phyloP scores from a whole-genome alignment of 345 rosid genomes.

The Boechera retrofracta region DNA sequence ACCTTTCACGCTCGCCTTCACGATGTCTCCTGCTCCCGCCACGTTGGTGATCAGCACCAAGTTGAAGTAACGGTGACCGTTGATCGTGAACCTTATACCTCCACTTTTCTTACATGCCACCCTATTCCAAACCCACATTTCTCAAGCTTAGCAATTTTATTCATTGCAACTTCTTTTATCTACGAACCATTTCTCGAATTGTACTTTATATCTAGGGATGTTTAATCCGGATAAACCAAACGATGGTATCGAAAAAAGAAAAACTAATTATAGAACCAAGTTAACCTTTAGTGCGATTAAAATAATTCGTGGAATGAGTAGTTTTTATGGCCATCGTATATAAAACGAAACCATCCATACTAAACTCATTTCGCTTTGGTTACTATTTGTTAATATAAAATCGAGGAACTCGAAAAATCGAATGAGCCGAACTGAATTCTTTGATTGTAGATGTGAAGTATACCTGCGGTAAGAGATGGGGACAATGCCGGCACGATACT shows the following conservation, averaged over 20 bases:
- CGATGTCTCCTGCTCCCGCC: constrained; percentile 73
- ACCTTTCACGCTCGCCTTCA: constrained; percentile 64
- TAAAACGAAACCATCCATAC: too few species aligned
- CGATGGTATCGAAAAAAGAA: background rate
- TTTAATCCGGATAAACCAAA: too few species aligned
- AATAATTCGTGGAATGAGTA: too few species aligned
- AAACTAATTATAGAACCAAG: background rate
- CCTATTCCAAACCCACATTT: constrained; percentile 38
- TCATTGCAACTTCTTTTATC: background rate
- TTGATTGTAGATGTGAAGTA: background rate
- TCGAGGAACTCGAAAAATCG: too few species aligned
- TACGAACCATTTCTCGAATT: background rate
- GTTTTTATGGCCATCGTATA: too few species aligned
- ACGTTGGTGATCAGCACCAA: constrained; percentile 68
- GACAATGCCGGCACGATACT: constrained; percentile 76
- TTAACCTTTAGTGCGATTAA: background rate
- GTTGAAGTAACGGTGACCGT: constrained; percentile 69
- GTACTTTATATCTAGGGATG: background rate
- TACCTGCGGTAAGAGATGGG: constrained; percentile 59
- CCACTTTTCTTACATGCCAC: constrained; percentile 63
- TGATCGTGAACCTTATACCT: constrained; percentile 72
- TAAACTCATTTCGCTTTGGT: too few species aligned
- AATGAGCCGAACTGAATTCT: too few species aligned
- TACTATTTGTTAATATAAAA: too few species aligned
- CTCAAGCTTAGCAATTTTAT: background rate